A percentile compares a stretch with the other conserved stretches of the same genome.
Conservation (phyloP, 805 yeast species). For the Barnettozyma vustinii region DNA sequence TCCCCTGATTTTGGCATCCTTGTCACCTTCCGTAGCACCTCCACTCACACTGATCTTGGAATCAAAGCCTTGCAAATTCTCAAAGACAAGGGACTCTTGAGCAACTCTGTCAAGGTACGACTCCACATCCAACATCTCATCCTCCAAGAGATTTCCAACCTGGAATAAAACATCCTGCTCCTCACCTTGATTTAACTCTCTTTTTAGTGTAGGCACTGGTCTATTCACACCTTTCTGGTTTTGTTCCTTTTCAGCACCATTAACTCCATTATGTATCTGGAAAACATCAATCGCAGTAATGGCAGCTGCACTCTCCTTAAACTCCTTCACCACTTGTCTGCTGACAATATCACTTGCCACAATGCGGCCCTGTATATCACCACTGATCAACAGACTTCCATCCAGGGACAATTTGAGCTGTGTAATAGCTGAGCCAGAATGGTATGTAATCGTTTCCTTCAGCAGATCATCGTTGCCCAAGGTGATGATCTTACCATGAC, state of each 20-base stretch:
- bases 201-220: constrained; percentile 59
- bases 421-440: constrained; percentile 40
- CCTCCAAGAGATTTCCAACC: constrained; percentile 21
- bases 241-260: constrained; percentile 17
- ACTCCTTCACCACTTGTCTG: constrained; percentile 58
- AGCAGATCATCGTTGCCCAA: constrained; percentile 44
- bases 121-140: constrained; percentile 36
- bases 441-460: constrained; percentile 47
- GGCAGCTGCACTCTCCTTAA: constrained; percentile 30
- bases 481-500: constrained; percentile 26
- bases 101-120: constrained; percentile 44
- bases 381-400: constrained; percentile 66
- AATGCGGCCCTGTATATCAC: constrained; percentile 67
- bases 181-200: constrained; percentile 44
- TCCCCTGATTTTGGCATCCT: constrained; percentile 29
- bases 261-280: constrained; percentile 1
- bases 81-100: constrained; percentile 47
- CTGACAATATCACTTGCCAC: constrained; percentile 64
- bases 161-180: constrained; percentile 40
- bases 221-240: constrained; percentile 9
- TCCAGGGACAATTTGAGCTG: constrained; percentile 61
- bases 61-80: constrained; percentile 34
- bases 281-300: constrained; percentile 18
- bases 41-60: constrained; percentile 30
- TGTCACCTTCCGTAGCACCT: constrained; percentile 14